Conservation (phyloP, 2,329 filamentous ascomycete species). For the Macrophomina pseudophaseolina region DNA sequence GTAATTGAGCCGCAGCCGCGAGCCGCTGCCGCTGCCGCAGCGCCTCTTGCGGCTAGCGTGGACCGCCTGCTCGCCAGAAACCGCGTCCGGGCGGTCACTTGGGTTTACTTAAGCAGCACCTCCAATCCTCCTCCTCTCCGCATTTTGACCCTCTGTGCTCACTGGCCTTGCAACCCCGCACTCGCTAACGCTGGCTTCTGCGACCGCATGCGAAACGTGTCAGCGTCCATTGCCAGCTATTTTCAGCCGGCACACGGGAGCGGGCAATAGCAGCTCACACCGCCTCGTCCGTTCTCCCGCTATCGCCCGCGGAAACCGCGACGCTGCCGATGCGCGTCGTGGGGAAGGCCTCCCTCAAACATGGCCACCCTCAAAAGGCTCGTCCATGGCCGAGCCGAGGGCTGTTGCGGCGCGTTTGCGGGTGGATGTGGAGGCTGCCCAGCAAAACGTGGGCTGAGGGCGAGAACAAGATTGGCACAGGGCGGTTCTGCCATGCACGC, state of each 20-base stretch:
- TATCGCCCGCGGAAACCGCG: too few relatives aligned
- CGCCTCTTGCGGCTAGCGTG: too few relatives aligned
- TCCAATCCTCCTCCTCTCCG: background rate
- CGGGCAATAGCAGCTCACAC: background rate
- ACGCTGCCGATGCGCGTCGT: too few relatives aligned
- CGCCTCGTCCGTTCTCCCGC: background rate
- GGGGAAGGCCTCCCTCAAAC: background rate
- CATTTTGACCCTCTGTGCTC: background rate
- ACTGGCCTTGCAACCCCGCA: background rate
- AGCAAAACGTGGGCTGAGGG: slow-evolving; percentile 4
- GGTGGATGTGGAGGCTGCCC: background rate
- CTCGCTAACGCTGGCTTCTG: background rate
- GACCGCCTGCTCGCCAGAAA: too few relatives aligned
- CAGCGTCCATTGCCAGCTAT: background rate
- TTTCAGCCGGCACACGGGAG: background rate
- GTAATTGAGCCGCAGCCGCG: background rate
- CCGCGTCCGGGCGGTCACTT: too few relatives aligned
- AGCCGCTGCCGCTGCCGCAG: background rate
- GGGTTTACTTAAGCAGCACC: too few relatives aligned
- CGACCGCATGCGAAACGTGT: slow-evolving; percentile 8
- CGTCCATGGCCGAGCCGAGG: background rate
- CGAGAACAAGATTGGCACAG: slow-evolving; percentile 2
- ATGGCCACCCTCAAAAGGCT: slow-evolving; percentile 7
- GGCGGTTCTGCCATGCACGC: slow-evolving; percentile 3
- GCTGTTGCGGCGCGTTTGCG: background rate